phyloP scores from a whole-genome alignment of 2,329 filamentous ascomycete genomes.

The Hypoxylon sp. region DNA sequence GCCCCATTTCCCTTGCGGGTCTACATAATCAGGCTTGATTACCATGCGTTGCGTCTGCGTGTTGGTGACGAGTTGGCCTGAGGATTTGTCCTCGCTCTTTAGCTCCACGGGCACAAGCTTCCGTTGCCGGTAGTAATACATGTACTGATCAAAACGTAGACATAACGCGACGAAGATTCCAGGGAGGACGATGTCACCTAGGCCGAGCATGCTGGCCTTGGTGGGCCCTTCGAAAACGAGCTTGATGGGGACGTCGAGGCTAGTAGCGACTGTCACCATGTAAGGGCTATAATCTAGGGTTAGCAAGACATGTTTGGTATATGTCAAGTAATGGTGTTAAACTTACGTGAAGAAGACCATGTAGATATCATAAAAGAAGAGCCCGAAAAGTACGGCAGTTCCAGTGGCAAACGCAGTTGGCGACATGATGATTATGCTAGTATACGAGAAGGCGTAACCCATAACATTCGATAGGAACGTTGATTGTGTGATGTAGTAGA shows the following conservation, averaged over 20 bases:
- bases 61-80: constrained; percentile 54
- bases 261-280: constrained; percentile 89
- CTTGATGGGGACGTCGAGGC: constrained; percentile 92
- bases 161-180: constrained; percentile 91
- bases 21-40: constrained; percentile 66
- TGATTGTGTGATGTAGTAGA: constrained; percentile 75
- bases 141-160: constrained; percentile 90
- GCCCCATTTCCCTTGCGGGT: constrained; percentile 81
- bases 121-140: constrained; percentile 80
- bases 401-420: constrained; percentile 90
- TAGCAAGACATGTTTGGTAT: constrained; percentile 28
- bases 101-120: constrained; percentile 59
- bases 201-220: constrained; percentile 84
- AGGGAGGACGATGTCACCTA: constrained; percentile 94
- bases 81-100: constrained; percentile 49
- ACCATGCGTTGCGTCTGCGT: constrained; percentile 59
- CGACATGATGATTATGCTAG: constrained; percentile 84
- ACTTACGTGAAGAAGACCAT: constrained; percentile 87
- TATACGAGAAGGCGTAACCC: constrained; percentile 89
- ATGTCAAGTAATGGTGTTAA: background rate
- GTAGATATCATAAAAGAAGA: constrained; percentile 96
- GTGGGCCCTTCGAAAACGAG: constrained; percentile 79
- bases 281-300: constrained; percentile 67
- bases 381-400: constrained; percentile 78
- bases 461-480: constrained; percentile 82